These are phyloP conservation scores for Beauveria bassiana DNA, from an alignment of 2,329 filamentous ascomycete genomes.

Conservation along the genomic window DNA sequence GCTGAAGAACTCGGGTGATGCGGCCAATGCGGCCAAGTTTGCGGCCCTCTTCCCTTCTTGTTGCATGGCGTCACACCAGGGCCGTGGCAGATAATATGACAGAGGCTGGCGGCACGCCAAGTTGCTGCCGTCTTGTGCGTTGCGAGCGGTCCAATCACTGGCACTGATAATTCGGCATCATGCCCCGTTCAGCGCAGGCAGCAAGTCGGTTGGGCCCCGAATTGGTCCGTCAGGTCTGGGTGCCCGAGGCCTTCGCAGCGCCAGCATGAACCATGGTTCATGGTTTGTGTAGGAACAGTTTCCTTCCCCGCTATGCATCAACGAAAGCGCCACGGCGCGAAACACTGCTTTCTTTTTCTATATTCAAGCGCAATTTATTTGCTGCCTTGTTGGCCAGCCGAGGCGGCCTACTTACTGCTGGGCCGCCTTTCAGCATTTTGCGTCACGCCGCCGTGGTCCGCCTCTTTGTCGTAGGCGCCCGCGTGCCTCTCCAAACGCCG, in stretches of 20 bases:
- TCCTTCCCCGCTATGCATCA: no score
- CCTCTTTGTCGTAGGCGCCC: slow-evolving; percentile 1
- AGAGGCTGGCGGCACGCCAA: not conserved
- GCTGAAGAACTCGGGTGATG: not conserved
- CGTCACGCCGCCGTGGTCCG: not conserved
- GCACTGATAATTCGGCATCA: not conserved
- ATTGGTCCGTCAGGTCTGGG: not conserved
- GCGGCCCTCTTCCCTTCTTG: not conserved
- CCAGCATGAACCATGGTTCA: not conserved
- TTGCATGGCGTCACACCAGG: not conserved
- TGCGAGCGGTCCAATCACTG: not conserved
- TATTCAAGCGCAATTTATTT: not conserved
- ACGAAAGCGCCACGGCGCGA: not conserved
- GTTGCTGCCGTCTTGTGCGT: not conserved
- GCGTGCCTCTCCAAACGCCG: not conserved
- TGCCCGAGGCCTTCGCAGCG: not conserved
- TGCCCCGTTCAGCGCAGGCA: not conserved
- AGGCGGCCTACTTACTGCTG: not conserved
- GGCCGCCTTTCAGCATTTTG: not conserved
- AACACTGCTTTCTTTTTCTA: not conserved
- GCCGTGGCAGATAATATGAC: not conserved
- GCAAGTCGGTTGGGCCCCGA: not conserved
- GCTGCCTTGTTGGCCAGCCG: not conserved
- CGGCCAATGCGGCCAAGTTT: no score
- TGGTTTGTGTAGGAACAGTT: no score